Base-by-base conservation (phyloP, 225 moss, liverwort and hornwort genomes). In the Physcomitrellopsis africana region DNA sequence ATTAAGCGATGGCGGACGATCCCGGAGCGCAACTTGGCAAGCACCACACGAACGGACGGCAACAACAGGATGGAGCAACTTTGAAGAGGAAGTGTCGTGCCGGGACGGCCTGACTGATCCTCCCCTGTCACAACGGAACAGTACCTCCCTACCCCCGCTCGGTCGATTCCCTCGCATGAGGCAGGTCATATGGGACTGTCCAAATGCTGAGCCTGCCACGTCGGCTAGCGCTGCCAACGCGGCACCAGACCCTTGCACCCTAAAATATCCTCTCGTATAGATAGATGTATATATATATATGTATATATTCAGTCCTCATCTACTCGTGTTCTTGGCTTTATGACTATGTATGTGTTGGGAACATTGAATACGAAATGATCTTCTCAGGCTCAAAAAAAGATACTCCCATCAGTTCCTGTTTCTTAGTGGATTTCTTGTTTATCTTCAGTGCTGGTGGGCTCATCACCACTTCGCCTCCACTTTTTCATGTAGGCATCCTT, bases 1-100 rank as follows among this genome's bases (percentile, higher is more conserved):
- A 73, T 70, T 45, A 8, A 51, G 77, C 71, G 78, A 79, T 79
- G 66, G 78, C n/a, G 72, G 4, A 68, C 15, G 41, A 68, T 26
- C 51, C 24, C 73, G 37, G 15, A 72, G 68, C 16, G 55, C 11
- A 17, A 29, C 77, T 54, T 49, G 55, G 55, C 81, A 26, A 55
- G 27, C 32, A 57, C 67, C 42, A 60, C 37, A 51, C 75, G 41
- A 15, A 49, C 78, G 61, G 11, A 53, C 52, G 43, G 51, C 75
- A 82, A 29, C 79, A 72, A 11, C 56, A 67, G 71, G 70, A 24
- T 55, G 42, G 51, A 4, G 67, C 67, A 72, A 16, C 63, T 83
- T 76, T 68, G 68, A 72, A 79, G 76, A 29, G 72, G 54, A 67
- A 15, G 51, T 74, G 58, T 63, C 73, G 73, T 18, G 18, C 24